Evolutionary conservation across 192 early-diverging fungal genomes (phyloP), one percentile per base, ranked within the genome.

Genomic region (Backusella parvicylindrica): DNA sequence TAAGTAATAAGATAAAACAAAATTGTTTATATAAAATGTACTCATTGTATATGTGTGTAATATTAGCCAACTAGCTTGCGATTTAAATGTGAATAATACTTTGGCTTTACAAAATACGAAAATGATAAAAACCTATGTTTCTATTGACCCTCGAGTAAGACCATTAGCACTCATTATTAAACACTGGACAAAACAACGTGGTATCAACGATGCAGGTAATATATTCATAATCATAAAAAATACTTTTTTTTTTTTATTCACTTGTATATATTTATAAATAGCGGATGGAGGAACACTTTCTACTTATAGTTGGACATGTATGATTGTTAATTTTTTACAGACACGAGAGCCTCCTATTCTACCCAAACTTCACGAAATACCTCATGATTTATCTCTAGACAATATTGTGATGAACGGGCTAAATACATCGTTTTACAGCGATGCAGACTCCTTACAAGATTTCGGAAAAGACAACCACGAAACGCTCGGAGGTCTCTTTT

Each of bases 81-180:
- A 99, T 77, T 91, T 96, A 75, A 97, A 97, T 83, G 91, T 99
- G 67, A 98, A 98, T 83, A 98, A 95, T 81, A 90, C 93, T 3
- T 74, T 96, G 53, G 95, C 96, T 16, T 80, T 99, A 43, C 86
- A 92, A 79, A 99, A 99, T 82, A 96, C 97, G n/a, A 82, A 84
- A 37, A 89, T 98, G 88, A 92, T 99, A 76, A 89, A 91, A 81
- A 91, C 92, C 9, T 97, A 97, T 86, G 95, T 97, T 1, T 87
- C 86, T 7, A 86, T 96, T 30, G 96, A 98, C 80, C 82, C 91
- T 12, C 89, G 96, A 8, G 95, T 98, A 28, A 86, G 91, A 38
- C 96, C 94, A 2, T 87, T 99, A 75, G 86, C 93, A 33, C 92
- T 97, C 89, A 87, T 95, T 15, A 85, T 99, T 84, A 99, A 98